A percentile compares a stretch with the other conserved stretches of the same genome.
Conservation (phyloP, 2,329 filamentous ascomycete genomes). For the Clarireedia homoeocarpa region DNA sequence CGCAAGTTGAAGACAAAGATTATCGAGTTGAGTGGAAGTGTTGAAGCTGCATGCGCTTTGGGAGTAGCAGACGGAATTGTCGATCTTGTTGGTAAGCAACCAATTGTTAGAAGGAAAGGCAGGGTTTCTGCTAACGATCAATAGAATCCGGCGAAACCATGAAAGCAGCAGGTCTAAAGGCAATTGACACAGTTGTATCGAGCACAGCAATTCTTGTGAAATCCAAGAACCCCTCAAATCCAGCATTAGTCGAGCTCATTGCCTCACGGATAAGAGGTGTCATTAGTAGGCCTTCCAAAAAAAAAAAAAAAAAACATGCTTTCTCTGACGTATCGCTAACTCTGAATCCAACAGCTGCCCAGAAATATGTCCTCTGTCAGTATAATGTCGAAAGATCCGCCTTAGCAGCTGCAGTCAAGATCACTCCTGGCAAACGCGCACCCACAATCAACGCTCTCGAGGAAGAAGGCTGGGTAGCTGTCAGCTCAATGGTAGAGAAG, state of each 20-base stretch:
- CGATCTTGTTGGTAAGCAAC: conserved; percentile 78
- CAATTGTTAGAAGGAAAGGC: not conserved
- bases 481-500: conserved; percentile 67
- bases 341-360: conserved; percentile 49
- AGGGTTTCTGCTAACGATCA: conserved; percentile 13
- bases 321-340: not conserved
- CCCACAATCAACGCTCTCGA: conserved; percentile 88
- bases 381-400: conserved; percentile 79
- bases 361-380: conserved; percentile 89
- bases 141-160: conserved; percentile 96
- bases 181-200: conserved; percentile 87
- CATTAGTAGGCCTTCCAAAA: conserved; percentile 52
- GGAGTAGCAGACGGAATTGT: conserved; percentile 96
- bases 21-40: conserved; percentile 90
- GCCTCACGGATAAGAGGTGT: conserved; percentile 83
- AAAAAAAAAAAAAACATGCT: not conserved
- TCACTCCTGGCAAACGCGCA: conserved; percentile 90
- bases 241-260: conserved; percentile 74
- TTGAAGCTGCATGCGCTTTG: conserved; percentile 91
- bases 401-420: conserved; percentile 58
- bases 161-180: conserved; percentile 87
- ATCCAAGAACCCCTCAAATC: conserved; percentile 75
- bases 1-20: conserved; percentile 75
- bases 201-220: conserved; percentile 88
- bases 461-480: conserved; percentile 86